Conservation (phyloP, 257 asterid genomes). For the Ocimum tenuiflorum region DNA sequence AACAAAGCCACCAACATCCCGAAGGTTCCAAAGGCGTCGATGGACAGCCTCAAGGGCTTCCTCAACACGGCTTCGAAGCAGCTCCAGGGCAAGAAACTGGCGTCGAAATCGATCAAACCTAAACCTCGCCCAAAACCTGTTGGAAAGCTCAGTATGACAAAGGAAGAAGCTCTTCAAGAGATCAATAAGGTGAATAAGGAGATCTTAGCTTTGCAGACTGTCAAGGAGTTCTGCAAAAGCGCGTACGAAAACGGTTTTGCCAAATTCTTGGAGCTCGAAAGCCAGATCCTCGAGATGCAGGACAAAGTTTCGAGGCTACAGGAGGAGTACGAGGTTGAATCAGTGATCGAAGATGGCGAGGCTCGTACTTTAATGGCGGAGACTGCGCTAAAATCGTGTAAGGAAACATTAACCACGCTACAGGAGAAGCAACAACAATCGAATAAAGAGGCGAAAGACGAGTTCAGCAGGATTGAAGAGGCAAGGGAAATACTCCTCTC, state of each 20-base stretch:
- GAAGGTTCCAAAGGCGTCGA: conserved; percentile 40
- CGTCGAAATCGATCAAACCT: background rate
- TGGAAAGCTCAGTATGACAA: conserved; percentile 42
- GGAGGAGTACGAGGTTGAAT: conserved; percentile 55
- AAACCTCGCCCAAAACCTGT: conserved; percentile 15
- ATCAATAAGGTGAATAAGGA: conserved; percentile 75
- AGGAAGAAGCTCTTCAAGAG: conserved; percentile 56
- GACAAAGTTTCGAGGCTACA: conserved; percentile 53
- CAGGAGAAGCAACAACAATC: conserved; percentile 58
- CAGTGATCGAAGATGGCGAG: conserved; percentile 59
- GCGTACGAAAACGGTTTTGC: conserved; percentile 67
- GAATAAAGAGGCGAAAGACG: conserved; percentile 41
- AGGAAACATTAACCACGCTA: conserved; percentile 53
- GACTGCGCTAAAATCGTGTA: conserved; percentile 71
- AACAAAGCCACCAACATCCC: conserved; percentile 19
- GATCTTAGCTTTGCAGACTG: conserved; percentile 59
- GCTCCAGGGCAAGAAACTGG: conserved; percentile 27
- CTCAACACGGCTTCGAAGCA: conserved; percentile 29
- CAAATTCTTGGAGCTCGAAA: conserved; percentile 69
- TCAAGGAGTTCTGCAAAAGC: conserved; percentile 80
- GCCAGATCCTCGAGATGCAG: conserved; percentile 66
- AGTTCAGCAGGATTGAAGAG: conserved; percentile 49
- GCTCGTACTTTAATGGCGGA: conserved; percentile 82
- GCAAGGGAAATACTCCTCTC: conserved; percentile 40
- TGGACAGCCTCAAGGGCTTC: conserved; percentile 32